These are phyloP conservation scores for Meyerozyma guilliermondii DNA, from an alignment of 1,139 yeast species.

Conservation along the genomic window DNA sequence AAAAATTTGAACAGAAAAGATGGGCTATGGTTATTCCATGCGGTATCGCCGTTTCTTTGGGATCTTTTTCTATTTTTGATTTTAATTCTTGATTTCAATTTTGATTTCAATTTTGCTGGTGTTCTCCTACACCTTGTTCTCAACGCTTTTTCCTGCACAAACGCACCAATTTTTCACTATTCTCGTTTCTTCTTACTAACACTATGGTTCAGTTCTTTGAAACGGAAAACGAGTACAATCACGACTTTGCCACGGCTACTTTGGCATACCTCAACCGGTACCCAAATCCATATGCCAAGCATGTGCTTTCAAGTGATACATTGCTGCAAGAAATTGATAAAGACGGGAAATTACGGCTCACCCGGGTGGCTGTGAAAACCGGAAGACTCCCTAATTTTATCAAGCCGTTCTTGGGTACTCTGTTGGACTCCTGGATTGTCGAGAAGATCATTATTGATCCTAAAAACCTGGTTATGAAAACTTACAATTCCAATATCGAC, in stretches of 20 bases:
- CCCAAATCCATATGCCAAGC: constrained; percentile 89
- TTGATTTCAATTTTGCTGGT: not conserved
- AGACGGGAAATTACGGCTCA: constrained; percentile 64
- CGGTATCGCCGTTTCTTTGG: too few species aligned
- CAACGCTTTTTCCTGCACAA: too few species aligned
- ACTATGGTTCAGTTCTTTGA: constrained; percentile 65
- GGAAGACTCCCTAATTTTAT: constrained; percentile 83
- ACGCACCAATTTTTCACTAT: not conserved
- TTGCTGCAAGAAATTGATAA: constrained; percentile 53
- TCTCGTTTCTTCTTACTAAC: not conserved
- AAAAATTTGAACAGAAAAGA: not conserved
- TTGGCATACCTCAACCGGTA: constrained; percentile 79
- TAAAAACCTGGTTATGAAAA: constrained; percentile 43
- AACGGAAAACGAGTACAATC: constrained; percentile 49
- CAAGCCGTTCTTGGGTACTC: constrained; percentile 68
- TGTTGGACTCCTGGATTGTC: constrained; percentile 76
- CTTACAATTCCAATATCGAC: constrained; percentile 83
- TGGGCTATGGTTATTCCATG: too few species aligned
- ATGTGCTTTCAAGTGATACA: constrained; percentile 83
- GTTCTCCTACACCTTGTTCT: not conserved
- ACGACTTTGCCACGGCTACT: constrained; percentile 70
- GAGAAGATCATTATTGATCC: constrained; percentile 81
- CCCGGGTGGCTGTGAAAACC: constrained; percentile 69
- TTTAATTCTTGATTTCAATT: too few species aligned
- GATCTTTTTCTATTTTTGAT: too few species aligned